These are phyloP conservation scores for Brassica nigra DNA, from an alignment of 345 rosid genomes.

Conservation along the genomic window DNA sequence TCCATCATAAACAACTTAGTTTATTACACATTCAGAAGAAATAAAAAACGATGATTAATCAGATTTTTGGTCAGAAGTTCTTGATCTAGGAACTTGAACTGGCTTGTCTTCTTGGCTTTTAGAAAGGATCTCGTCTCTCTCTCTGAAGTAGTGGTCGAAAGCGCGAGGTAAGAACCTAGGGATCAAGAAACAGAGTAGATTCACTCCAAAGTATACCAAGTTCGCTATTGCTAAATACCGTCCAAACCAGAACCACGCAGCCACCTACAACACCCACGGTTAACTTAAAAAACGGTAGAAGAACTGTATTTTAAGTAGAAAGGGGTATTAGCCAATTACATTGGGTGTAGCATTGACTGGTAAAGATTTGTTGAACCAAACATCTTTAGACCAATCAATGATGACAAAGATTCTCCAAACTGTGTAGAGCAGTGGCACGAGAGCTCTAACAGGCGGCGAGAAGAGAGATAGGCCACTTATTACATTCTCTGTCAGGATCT, in stretches of 20 bases:
- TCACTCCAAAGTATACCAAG: slow-evolving; percentile 61
- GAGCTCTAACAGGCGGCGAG: slow-evolving; percentile 81
- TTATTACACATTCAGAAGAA: slow-evolving; percentile 10
- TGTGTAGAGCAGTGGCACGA: slow-evolving; percentile 78
- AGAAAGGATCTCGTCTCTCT: slow-evolving; percentile 53
- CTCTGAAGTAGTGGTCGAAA: slow-evolving; percentile 67
- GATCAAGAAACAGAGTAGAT: slow-evolving; percentile 75
- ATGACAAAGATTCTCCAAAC: slow-evolving; percentile 74
- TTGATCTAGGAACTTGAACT: slow-evolving; percentile 38
- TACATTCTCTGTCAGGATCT: slow-evolving; percentile 80
- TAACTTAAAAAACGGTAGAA: neutral
- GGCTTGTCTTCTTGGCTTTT: slow-evolving; percentile 65
- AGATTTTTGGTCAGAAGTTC: slow-evolving; percentile 49
- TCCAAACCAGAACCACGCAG: slow-evolving; percentile 84
- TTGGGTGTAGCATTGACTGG: slow-evolving; percentile 50
- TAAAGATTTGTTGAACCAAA: slow-evolving; percentile 68
- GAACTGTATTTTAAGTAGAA: neutral
- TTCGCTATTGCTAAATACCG: slow-evolving; percentile 63
- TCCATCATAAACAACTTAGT: slow-evolving; percentile 8
- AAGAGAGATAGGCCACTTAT: slow-evolving; percentile 71
- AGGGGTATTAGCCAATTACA: slow-evolving; percentile 38
- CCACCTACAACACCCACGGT: slow-evolving; percentile 45
- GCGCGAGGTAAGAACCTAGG: slow-evolving; percentile 84
- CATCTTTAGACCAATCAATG: slow-evolving; percentile 67
- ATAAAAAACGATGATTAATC: slow-evolving; percentile 38